Base-by-base conservation (phyloP, 2,329 filamentous ascomycete species). In the Hypocrella siamensis region DNA sequence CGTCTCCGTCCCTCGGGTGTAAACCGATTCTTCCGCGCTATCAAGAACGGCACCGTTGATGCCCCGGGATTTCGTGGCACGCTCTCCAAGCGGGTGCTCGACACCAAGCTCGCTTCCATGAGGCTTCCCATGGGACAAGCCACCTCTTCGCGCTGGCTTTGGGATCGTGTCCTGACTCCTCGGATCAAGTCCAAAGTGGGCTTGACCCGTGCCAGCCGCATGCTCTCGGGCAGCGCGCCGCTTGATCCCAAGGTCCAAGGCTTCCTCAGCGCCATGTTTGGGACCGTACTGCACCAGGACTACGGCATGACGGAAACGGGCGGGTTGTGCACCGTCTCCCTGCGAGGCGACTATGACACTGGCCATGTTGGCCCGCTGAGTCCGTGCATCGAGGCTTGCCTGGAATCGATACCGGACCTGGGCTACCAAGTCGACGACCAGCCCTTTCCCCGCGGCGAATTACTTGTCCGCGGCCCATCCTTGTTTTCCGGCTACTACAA, bases 231-330 rank as follows among this genome's bases (percentile, higher is more conserved):
- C 30, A 90, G 83, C 35, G 88, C 90, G 10, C 88, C 88, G 37
- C 70, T 98, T 26, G 88, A 96, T 45, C 84, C 85, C 1, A 72
- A 75, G 17, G 72, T 96, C 21, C 86, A 96, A 41, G 70, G 81
- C 46, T 94, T 96, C 61, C 70, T 96, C 30, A 79, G 85, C 28
- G 74, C 86, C 25, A 79, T 80, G 18, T 82, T 93, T 40, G 79
- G 70, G 37, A 81, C 78, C 55, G 65, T 75, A 47, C 80, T 96
- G 47, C 55, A 71, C 19, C 88, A 96, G 57, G 90, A 88, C 19
- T 98, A 88, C 53, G 90, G 90, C 30, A 65, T 98, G 53, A 98
- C 90, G 2, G 90, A 98, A 58, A 81, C 85, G 1, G 94, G 93
- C 47, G 85, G 86, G 27, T 70, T 79, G 19, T 74, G 70, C 16